Evolutionary conservation across 1,139 yeast species (phyloP), one percentile per base, ranked within the genome.

Genomic region (Diutina rugosa): DNA sequence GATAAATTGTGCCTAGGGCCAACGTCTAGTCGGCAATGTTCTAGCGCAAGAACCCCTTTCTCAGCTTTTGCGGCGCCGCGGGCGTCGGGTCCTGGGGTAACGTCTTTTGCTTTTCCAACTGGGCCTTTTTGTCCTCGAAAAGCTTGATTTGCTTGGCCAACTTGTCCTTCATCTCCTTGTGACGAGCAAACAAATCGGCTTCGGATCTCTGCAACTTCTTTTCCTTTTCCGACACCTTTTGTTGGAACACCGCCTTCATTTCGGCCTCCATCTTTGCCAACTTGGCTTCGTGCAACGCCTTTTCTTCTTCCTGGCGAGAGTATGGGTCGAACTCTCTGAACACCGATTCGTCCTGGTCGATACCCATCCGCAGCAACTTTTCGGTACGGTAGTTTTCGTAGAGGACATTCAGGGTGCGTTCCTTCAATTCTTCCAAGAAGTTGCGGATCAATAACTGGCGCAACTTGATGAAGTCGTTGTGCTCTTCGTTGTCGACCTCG

Each of bases 201-300:
- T 95, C 99, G 55, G 97, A 90, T 74, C 91, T 89, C 76, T 91
- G 96, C 69, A 95, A 82, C 76, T 91, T 91, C 79, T 90, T 89
- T 72, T 95, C 99, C 84, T 95, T 95, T 73, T 91, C 98, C 58
- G 87, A 78, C 47, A 95, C 99, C 76, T 93, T 95, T 69, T 89
- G 95, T 73, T 91, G 97, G 83, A 95, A 95, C 58, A 95, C 97
- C 32, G 85, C 80, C 76, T 93, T 91, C 98, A 95, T 90, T 73
- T 93, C 98, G 46, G 90, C 82, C 74, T 95, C 99, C 87, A 95
- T 84, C 76, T 90, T 90, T 59, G 93, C 86, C 65, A 95, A 79
- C 68, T 93, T 90, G 59, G 96, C 96, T 73, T 90, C 97, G 69
- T 93, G 98, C 65, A 90, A 78, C 51, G 88, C 85, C 66, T 90